Evolutionary conservation across 768 basidiomycete genomes (phyloP).

Genomic region (Termitomyces bulborhizus): DNA sequence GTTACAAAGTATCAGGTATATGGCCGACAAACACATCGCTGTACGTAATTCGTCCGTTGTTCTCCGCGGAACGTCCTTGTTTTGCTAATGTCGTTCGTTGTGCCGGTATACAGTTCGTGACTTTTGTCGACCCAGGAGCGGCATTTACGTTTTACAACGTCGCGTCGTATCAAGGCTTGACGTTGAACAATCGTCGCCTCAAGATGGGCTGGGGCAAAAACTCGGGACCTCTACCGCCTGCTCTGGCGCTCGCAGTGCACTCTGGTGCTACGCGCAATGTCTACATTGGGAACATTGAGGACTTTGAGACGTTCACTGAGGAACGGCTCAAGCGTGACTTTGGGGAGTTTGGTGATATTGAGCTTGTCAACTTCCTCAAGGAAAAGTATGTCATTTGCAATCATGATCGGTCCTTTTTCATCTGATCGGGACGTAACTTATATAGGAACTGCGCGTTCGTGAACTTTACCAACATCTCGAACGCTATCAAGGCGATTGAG

Average conservation of each 20-base stretch:
- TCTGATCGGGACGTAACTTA: background rate
- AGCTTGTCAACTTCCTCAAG: slow-evolving; percentile 91
- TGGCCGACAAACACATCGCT: slow-evolving; percentile 97
- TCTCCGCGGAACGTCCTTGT: no score
- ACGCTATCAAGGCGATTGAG: slow-evolving; percentile 98
- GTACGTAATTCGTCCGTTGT: slow-evolving; percentile 36
- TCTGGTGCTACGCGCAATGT: slow-evolving; percentile 94
- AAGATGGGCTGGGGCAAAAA: slow-evolving; percentile 99
- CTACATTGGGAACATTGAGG: slow-evolving; percentile 92
- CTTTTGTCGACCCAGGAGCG: slow-evolving; percentile 90
- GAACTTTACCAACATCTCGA: slow-evolving; percentile 92
- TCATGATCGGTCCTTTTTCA: background rate
- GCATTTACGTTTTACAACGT: slow-evolving; percentile 94
- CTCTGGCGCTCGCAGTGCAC: slow-evolving; percentile 84
- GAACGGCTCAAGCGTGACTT: slow-evolving; percentile 91
- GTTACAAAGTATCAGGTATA: slow-evolving; percentile 89
- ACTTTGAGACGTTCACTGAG: slow-evolving; percentile 88
- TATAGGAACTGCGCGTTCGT: slow-evolving; percentile 92
- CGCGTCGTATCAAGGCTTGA: slow-evolving; percentile 84
- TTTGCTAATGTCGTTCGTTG: no score
- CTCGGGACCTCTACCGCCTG: slow-evolving; percentile 79
- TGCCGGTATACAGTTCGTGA: slow-evolving; percentile 64
- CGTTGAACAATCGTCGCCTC: slow-evolving; percentile 86
- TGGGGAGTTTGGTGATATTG: slow-evolving; percentile 93
- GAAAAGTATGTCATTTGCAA: slow-evolving; percentile 63